phyloP scores from a whole-genome alignment of 2,329 filamentous ascomycete species.

The Fusarium multiceps region DNA sequence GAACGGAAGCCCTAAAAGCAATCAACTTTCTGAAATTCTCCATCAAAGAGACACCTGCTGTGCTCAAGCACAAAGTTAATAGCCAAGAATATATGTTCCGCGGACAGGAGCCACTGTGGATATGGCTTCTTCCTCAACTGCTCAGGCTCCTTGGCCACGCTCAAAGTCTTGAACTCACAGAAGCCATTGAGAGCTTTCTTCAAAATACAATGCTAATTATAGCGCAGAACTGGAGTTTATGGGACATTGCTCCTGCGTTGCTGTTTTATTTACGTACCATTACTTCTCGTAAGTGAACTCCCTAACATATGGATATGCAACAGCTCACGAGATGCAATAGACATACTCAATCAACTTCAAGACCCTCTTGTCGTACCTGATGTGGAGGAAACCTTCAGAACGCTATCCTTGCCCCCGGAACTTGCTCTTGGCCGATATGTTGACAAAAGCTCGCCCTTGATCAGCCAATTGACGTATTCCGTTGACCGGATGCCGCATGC shows the following conservation, averaged over 20 bases:
- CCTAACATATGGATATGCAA: neutral
- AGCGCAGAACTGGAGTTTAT: slow-evolving; percentile 58
- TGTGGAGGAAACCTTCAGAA: slow-evolving; percentile 44
- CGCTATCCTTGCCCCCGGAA: slow-evolving; percentile 54
- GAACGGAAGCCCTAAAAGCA: slow-evolving; percentile 74
- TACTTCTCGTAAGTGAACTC: slow-evolving; percentile 56
- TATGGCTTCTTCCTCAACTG: slow-evolving; percentile 71
- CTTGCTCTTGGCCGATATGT: slow-evolving; percentile 53
- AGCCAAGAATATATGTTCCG: slow-evolving; percentile 60
- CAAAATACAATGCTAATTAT: slow-evolving; percentile 60
- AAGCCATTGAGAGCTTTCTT: slow-evolving; percentile 65
- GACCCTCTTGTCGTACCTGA: slow-evolving; percentile 45
- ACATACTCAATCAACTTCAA: slow-evolving; percentile 51
- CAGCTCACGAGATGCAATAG: slow-evolving; percentile 38
- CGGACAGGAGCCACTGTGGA: slow-evolving; percentile 71
- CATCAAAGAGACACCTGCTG: slow-evolving; percentile 77
- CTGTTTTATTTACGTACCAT: slow-evolving; percentile 61
- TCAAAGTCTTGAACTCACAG: slow-evolving; percentile 59
- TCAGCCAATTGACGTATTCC: slow-evolving; percentile 53
- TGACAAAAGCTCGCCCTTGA: slow-evolving; percentile 38
- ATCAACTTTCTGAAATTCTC: slow-evolving; percentile 81
- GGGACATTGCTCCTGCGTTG: slow-evolving; percentile 60
- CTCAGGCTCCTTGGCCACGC: slow-evolving; percentile 67
- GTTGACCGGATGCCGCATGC: slow-evolving; percentile 57
- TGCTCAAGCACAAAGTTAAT: slow-evolving; percentile 65